A percentile compares a stretch with the other conserved stretches of the same genome.
Evolutionary conservation across 805 yeast species (phyloP).

Genomic region (Myxozyma melibiosi): DNA sequence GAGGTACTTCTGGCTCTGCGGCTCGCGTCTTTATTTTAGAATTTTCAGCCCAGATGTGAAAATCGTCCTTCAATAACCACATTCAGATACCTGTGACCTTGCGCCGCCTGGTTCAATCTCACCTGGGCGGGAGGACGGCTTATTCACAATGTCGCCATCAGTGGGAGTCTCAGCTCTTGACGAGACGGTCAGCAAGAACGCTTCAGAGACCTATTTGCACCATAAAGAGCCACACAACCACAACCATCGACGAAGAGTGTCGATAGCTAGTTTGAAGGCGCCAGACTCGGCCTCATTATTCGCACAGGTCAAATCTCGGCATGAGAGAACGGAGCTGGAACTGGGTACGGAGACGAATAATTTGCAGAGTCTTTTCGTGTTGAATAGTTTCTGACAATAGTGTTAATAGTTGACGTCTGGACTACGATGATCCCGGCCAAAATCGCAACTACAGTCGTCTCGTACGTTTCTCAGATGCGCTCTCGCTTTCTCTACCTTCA

Average conservation of each 20-base stretch:
- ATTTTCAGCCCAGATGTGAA: too few relatives aligned
- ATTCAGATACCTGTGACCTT: too few relatives aligned
- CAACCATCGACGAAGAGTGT: constrained; percentile 16
- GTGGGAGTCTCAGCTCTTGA: constrained; percentile 7
- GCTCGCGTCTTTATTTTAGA: too few relatives aligned
- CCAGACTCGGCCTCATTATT: constrained; percentile 1
- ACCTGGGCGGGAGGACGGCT: too few relatives aligned
- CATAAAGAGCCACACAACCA: constrained; percentile 28
- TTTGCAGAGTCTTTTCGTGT: neutral
- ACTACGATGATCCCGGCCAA: constrained; percentile 41
- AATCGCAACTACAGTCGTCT: constrained; percentile 36
- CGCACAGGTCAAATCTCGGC: constrained; percentile 16
- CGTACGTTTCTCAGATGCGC: constrained; percentile 25
- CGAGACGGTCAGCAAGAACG: neutral
- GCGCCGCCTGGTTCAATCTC: too few relatives aligned
- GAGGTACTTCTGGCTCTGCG: too few relatives aligned
- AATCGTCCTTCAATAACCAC: too few relatives aligned
- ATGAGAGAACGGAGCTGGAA: constrained; percentile 23
- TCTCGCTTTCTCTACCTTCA: neutral
- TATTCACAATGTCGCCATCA: constrained; percentile 15
- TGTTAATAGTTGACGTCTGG: constrained; percentile 39
- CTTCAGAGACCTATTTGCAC: constrained; percentile 9
- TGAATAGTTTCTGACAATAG: neutral
- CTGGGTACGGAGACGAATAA: constrained; percentile 6
- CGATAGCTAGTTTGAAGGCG: neutral